Evolutionary conservation across 371 early-diverging fungal species (phyloP).

Genomic region (Conidiobolus coronatus): DNA sequence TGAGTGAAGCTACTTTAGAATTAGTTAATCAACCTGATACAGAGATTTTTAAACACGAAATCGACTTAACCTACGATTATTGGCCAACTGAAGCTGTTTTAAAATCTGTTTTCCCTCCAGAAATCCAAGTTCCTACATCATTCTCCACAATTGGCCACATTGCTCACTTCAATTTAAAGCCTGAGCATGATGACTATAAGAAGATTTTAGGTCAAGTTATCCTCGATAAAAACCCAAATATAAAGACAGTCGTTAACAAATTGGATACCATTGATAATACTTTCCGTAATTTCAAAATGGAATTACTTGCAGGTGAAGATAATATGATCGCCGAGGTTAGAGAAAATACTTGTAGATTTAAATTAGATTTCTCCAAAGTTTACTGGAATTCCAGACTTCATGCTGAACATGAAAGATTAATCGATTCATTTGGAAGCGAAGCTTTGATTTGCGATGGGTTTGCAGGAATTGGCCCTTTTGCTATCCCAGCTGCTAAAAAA

Average conservation of each 20-base stretch:
- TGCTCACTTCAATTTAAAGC: conserved; percentile 89
- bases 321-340: conserved; percentile 69
- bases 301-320: conserved; percentile 74
- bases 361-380: conserved; percentile 90
- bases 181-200: conserved; percentile 75
- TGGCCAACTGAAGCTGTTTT: conserved; percentile 77
- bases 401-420: conserved; percentile 82
- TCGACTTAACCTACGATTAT: conserved; percentile 43
- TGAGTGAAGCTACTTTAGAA: conserved; percentile 18
- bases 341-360: conserved; percentile 78
- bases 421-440: conserved; percentile 40
- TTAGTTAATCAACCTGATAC: conserved; percentile 22
- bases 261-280: conserved; percentile 80
- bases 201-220: conserved; percentile 78
- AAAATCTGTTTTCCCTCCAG: conserved; percentile 70
- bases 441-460: conserved; percentile 87
- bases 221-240: conserved; percentile 79
- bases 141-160: conserved; percentile 94
- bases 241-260: conserved; percentile 91
- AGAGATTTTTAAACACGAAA: conserved; percentile 19
- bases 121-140: conserved; percentile 53
- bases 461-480: conserved; percentile 98
- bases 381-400: conserved; percentile 99
- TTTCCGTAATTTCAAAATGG: conserved; percentile 92
- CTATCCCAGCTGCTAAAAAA: conserved; percentile 79